These are phyloP conservation scores for Trichoderma endophyticum DNA, from an alignment of 2,329 filamentous ascomycete genomes.

Conservation along the genomic window DNA sequence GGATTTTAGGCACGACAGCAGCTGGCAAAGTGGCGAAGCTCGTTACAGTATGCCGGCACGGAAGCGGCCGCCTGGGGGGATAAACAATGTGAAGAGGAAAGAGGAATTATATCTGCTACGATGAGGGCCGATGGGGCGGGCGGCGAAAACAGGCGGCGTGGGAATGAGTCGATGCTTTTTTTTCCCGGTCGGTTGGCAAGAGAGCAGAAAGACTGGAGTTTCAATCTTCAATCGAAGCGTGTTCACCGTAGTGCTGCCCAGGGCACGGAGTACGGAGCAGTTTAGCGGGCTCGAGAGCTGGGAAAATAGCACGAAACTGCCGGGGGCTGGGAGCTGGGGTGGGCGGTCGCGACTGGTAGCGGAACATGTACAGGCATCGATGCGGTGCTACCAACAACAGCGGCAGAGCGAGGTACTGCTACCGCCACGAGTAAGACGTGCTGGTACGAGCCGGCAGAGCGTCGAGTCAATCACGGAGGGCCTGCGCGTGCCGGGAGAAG, in stretches of 20 bases:
- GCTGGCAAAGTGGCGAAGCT: background rate
- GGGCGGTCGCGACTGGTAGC: background rate
- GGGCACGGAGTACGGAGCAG: constrained; percentile 12
- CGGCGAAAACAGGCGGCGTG: constrained; percentile 6
- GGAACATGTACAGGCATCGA: background rate
- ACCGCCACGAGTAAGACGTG: background rate
- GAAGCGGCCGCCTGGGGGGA: background rate
- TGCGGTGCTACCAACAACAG: background rate
- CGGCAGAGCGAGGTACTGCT: background rate
- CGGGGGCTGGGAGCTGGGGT: background rate
- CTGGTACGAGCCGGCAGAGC: background rate
- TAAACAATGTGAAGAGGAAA: background rate
- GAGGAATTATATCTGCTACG: background rate
- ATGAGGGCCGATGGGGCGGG: background rate
- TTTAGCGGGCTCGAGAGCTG: constrained; percentile 1
- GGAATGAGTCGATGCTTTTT: constrained; percentile 3
- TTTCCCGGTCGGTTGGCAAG: constrained; percentile 5
- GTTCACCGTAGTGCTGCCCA: constrained; percentile 14
- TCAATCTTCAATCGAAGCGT: constrained; percentile 8
- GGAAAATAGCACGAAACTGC: constrained; percentile 6
- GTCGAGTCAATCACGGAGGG: background rate
- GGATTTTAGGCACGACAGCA: constrained; percentile 16
- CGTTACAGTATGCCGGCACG: background rate
- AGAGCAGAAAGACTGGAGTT: constrained; percentile 10
- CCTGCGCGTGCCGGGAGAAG: background rate